phyloP scores from a whole-genome alignment of 2,329 filamentous ascomycete genomes.

The Chrysoporthe austroafricana region DNA sequence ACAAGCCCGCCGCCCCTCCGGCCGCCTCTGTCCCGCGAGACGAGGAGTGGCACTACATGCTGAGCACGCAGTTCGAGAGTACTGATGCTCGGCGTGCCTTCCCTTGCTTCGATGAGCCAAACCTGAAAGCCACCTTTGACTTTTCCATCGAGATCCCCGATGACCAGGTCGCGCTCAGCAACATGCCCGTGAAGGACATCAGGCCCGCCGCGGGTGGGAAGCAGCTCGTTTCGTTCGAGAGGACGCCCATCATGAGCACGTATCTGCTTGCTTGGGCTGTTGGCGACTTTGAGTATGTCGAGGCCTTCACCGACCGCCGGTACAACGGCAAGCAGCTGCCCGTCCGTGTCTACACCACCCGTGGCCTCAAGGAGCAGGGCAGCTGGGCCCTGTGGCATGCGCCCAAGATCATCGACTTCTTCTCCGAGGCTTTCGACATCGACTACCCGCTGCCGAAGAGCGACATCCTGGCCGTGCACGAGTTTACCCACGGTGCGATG shows the following conservation, averaged over 20 bases:
- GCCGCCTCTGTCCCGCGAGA: slow-evolving; percentile 78
- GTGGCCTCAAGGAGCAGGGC: slow-evolving; percentile 91
- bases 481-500: slow-evolving; percentile 88
- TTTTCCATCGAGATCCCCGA: slow-evolving; percentile 89
- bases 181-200: slow-evolving; percentile 86
- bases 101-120: slow-evolving; percentile 97
- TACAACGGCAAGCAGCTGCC: slow-evolving; percentile 92
- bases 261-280: slow-evolving; percentile 92
- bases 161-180: slow-evolving; percentile 86
- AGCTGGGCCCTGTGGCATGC: slow-evolving; percentile 88
- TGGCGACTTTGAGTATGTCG: slow-evolving; percentile 96
- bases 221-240: slow-evolving; percentile 78
- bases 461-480: slow-evolving; percentile 87
- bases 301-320: slow-evolving; percentile 84
- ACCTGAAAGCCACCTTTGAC: slow-evolving; percentile 94
- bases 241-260: slow-evolving; percentile 88
- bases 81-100: slow-evolving; percentile 94
- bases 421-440: slow-evolving; percentile 91
- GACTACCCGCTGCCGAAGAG: slow-evolving; percentile 94
- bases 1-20: slow-evolving; percentile 77
- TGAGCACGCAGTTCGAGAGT: slow-evolving; percentile 97
- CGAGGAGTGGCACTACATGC: slow-evolving; percentile 70
- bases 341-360: slow-evolving; percentile 93
- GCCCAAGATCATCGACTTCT: slow-evolving; percentile 92
- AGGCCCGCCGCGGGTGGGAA: slow-evolving; percentile 64